Percentiles rank a stretch among this genome's conserved stretches.
Conservation (phyloP, 805 yeast genomes). For the Starmerella floris region DNA sequence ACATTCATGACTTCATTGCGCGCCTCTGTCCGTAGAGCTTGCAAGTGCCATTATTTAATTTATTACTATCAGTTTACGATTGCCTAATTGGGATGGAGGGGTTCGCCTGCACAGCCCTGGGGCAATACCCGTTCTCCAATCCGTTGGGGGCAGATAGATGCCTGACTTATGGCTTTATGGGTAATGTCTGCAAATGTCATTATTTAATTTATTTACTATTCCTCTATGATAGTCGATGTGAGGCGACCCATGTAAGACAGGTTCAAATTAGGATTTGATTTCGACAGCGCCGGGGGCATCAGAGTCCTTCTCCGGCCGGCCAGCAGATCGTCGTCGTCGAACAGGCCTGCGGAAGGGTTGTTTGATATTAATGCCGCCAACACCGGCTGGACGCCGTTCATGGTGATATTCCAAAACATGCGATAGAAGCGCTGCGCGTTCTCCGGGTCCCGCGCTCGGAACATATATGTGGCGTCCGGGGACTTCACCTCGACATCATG, state of each 20-base stretch:
- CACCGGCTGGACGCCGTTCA: constrained; percentile 11
- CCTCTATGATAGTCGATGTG: constrained; percentile 19
- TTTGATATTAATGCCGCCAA: constrained; percentile 1
- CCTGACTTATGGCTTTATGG: no score
- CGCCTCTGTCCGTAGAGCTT: no score
- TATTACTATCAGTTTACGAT: no score
- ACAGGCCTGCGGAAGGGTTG: neutral
- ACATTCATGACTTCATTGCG: no score
- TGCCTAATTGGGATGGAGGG: no score
- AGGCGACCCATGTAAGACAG: constrained; percentile 10
- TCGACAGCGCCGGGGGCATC: constrained; percentile 17
- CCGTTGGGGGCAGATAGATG: no score
- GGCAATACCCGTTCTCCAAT: no score
- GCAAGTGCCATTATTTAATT: no score
- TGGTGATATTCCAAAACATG: constrained; percentile 13
- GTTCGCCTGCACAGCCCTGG: no score
- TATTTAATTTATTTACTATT: constrained; percentile 1
- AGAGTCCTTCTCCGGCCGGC: constrained; percentile 13
- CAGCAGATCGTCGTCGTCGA: constrained; percentile 2
- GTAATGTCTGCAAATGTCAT: neutral
- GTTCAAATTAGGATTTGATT: constrained; percentile 8
- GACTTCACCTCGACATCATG: constrained; percentile 22
- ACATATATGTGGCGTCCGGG: constrained; percentile 20
- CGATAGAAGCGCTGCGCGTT: constrained; percentile 16
- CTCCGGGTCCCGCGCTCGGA: constrained; percentile 20